These are phyloP conservation scores for Leptomonas pyrrhocoris DNA, from an alignment of 208 protist genomes.

Conservation along the genomic window DNA sequence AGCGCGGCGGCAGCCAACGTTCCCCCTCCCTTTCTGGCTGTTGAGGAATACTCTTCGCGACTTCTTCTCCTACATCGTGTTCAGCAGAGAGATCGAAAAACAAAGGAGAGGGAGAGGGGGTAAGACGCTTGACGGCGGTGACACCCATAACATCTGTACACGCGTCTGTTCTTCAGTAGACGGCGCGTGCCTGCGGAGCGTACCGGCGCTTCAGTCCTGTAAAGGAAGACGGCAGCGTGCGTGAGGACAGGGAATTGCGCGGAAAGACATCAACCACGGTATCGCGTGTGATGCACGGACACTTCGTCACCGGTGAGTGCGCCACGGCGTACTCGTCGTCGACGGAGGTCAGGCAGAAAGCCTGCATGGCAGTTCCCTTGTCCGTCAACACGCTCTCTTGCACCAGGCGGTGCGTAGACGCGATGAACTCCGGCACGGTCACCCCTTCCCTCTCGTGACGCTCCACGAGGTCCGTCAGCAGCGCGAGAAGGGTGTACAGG, in stretches of 20 bases:
- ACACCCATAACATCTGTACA: not conserved
- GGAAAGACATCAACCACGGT: not conserved
- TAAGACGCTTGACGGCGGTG: not conserved
- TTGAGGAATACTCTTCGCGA: not conserved
- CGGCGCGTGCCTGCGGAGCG: slow-evolving; percentile 7
- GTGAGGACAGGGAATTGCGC: not conserved
- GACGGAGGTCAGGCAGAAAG: slow-evolving; percentile 69
- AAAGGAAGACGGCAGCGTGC: not conserved
- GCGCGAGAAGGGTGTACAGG: slow-evolving; percentile 56
- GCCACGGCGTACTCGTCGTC: slow-evolving; percentile 18
- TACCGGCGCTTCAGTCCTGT: slow-evolving; percentile 11
- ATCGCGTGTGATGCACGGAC: slow-evolving; percentile 2
- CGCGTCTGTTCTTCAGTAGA: slow-evolving; percentile 1
- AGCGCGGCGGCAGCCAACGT: not conserved
- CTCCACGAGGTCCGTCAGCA: slow-evolving; percentile 76
- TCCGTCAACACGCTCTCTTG: slow-evolving; percentile 66
- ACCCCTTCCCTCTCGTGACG: slow-evolving; percentile 40
- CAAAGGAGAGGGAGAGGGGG: not conserved
- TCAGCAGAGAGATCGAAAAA: not conserved
- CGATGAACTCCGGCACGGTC: slow-evolving; percentile 80
- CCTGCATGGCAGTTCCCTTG: slow-evolving; percentile 59
- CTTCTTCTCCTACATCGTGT: not conserved
- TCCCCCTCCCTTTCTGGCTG: not conserved
- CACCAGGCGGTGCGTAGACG: slow-evolving; percentile 39
- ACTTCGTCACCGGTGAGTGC: slow-evolving; percentile 9